Conservation (phyloP, 257 asterid species). For the Apocynum venetum region DNA sequence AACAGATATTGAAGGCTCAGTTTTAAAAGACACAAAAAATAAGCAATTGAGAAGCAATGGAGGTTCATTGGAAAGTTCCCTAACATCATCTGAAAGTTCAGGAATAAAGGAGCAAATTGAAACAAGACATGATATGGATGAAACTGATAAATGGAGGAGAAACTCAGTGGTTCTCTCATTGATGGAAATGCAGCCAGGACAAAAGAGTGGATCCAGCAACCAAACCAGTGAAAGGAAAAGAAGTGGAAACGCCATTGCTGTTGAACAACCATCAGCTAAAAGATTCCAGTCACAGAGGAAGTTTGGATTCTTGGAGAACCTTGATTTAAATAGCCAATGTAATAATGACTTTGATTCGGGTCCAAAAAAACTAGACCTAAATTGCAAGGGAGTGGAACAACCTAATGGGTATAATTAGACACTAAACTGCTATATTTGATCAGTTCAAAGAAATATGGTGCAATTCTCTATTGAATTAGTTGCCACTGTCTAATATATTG, state of each 20-base stretch:
- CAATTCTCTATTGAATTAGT: not conserved
- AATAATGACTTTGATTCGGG: constrained; percentile 42
- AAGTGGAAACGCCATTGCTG: constrained; percentile 19
- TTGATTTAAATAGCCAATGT: constrained; percentile 58
- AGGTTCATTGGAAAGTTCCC: constrained; percentile 63
- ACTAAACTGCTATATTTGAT: constrained; percentile 14
- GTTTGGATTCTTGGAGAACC: constrained; percentile 18
- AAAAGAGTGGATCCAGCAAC: constrained; percentile 17
- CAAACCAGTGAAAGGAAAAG: constrained; percentile 28
- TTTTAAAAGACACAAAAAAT: constrained; percentile 28
- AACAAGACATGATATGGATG: constrained; percentile 11
- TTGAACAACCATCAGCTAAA: constrained; percentile 22
- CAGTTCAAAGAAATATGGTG: constrained; percentile 10
- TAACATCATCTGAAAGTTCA: constrained; percentile 71
- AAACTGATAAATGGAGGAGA: constrained; percentile 21
- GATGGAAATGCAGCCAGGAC: constrained; percentile 48
- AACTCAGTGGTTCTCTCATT: constrained; percentile 36
- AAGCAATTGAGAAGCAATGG: constrained; percentile 28
- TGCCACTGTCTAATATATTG: constrained; percentile 14
- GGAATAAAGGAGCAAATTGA: constrained; percentile 36
- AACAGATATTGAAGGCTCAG: constrained; percentile 53
- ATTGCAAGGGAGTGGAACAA: constrained; percentile 36
- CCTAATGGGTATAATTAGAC: constrained; percentile 26
- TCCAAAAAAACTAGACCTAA: constrained; percentile 46
- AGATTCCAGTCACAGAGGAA: constrained; percentile 22